phyloP scores from a whole-genome alignment of 345 rosid species.

The Aegle marmelos region DNA sequence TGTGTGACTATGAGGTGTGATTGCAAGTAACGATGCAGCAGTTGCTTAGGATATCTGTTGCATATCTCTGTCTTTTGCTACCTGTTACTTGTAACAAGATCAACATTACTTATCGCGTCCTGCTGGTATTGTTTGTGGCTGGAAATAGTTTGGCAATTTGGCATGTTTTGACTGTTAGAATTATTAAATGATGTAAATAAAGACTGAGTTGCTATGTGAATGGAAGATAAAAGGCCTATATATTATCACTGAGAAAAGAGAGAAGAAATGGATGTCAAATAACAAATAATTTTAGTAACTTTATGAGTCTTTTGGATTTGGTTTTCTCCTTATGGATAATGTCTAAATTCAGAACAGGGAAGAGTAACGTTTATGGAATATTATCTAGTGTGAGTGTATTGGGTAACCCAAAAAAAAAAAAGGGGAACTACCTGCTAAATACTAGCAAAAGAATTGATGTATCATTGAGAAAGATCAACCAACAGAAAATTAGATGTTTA shows the following conservation, averaged over 20 bases:
- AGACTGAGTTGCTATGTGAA: neutral
- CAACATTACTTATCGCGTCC: neutral
- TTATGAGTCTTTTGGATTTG: neutral
- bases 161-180: neutral
- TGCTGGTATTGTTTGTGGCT: neutral
- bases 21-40: neutral
- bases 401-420: too few relatives aligned
- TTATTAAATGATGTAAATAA: neutral
- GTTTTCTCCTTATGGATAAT: neutral
- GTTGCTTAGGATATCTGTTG: neutral
- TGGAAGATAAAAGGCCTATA: neutral
- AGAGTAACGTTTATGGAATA: neutral
- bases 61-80: neutral
- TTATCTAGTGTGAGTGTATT: neutral
- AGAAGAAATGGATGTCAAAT: neutral
- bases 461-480: neutral
- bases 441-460: neutral
- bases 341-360: neutral
- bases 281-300: neutral
- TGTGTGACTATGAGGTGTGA: neutral
- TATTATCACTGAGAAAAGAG: neutral
- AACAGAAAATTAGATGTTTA: neutral
- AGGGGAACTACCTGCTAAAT: neutral
- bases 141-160: conserved; percentile 6
- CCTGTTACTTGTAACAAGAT: neutral